A percentile compares a stretch with the other conserved stretches of the same genome.
Conservation (phyloP, 768 basidiomycete species). For the Suillus discolor region DNA sequence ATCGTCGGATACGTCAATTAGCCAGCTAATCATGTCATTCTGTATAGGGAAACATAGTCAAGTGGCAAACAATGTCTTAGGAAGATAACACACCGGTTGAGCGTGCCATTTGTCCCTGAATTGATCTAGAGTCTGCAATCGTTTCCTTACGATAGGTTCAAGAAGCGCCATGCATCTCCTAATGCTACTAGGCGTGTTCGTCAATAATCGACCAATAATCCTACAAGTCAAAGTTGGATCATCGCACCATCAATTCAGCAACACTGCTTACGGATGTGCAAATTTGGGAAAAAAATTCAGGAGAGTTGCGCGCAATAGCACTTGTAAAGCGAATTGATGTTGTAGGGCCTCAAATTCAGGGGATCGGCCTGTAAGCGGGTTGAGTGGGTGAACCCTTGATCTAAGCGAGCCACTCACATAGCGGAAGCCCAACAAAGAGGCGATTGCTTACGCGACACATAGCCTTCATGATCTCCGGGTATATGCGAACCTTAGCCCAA, state of each 20-base stretch:
- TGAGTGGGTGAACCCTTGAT: constrained; percentile 4
- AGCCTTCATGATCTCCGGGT: constrained; percentile 31
- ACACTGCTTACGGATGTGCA: constrained; percentile 34
- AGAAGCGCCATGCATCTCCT: constrained; percentile 32
- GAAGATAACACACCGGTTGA: constrained; percentile 35
- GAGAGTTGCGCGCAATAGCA: constrained; percentile 33
- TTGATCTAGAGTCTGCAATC: constrained; percentile 27
- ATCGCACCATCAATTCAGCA: constrained; percentile 8
- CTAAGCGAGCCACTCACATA: constrained; percentile 32
- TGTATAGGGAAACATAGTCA: constrained; percentile 17
- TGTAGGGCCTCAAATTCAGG: constrained; percentile 37
- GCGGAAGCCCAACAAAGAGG: constrained; percentile 40
- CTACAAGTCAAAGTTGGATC: constrained; percentile 24
- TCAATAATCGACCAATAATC: constrained; percentile 34
- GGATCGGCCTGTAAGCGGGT: constrained; percentile 33
- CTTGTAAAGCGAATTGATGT: constrained; percentile 36
- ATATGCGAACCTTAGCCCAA: constrained; percentile 32
- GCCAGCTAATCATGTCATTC: constrained; percentile 45
- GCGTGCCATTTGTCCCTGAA: constrained; percentile 31
- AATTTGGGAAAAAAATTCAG: constrained; percentile 38
- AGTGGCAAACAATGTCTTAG: constrained; percentile 4
- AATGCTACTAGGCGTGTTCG: constrained; percentile 34
- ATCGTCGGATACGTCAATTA: constrained; percentile 36
- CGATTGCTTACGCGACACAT: constrained; percentile 43
- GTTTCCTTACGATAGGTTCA: constrained; percentile 35